These are phyloP conservation scores for Aspergillus sp. DNA, from an alignment of 2,329 filamentous ascomycete genomes.

Conservation along the genomic window DNA sequence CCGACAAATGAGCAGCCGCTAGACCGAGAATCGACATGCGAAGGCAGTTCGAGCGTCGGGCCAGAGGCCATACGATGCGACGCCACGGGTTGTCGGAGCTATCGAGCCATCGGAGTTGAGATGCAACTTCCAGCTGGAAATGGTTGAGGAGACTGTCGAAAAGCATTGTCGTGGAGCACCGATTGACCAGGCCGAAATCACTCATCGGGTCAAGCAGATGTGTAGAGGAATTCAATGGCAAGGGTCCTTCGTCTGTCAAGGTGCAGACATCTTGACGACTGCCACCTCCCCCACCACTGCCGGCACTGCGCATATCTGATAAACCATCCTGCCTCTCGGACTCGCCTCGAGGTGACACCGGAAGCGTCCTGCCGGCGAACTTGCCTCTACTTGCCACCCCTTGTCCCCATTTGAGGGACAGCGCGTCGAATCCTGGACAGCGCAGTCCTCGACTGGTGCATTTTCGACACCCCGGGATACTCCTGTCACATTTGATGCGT, in stretches of 20 bases:
- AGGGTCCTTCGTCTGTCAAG: neutral
- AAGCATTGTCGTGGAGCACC: neutral
- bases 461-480: conserved; percentile 36
- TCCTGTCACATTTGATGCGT: conserved; percentile 39
- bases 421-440: conserved; percentile 35
- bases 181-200: neutral
- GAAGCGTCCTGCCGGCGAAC: neutral
- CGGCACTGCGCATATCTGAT: neutral
- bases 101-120: conserved; percentile 25
- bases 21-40: conserved; percentile 21
- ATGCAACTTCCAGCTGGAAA: conserved; percentile 20
- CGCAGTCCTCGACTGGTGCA: conserved; percentile 32
- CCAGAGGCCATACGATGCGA: conserved; percentile 22
- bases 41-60: conserved; percentile 17
- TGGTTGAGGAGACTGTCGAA: conserved; percentile 20
- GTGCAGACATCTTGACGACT: neutral
- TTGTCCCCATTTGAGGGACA: conserved; percentile 34
- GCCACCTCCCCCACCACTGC: too few species aligned
- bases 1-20: conserved; percentile 20
- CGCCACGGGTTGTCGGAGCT: conserved; percentile 25
- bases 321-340: neutral
- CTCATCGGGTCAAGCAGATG: neutral
- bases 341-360: conserved; percentile 8
- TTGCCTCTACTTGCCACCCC: conserved; percentile 18
- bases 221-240: neutral